A percentile compares a stretch with the other conserved stretches of the same genome.
phyloP scores from a whole-genome alignment of 164 flowering plant species.

The Nelumbo lutea region DNA sequence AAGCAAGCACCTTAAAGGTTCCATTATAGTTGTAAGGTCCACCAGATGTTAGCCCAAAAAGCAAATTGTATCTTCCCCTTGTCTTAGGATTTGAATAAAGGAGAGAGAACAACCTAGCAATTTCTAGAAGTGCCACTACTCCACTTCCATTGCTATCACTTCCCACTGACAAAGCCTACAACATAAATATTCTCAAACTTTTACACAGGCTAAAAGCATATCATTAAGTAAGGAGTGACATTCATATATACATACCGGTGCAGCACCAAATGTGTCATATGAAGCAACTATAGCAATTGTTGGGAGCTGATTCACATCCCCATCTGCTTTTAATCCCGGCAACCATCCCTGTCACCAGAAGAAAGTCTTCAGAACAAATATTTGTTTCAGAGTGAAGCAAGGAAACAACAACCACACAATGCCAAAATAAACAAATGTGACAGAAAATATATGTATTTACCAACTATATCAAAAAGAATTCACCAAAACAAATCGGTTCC shows the following conservation, averaged over 20 bases:
- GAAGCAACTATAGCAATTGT: conserved; percentile 97
- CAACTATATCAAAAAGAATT: not conserved
- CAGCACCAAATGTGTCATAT: conserved; percentile 98
- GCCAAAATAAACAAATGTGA: not conserved
- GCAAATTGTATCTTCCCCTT: conserved; percentile 89
- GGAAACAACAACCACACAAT: not conserved
- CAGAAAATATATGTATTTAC: not conserved
- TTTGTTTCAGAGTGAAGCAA: not conserved
- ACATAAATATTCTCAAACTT: not conserved
- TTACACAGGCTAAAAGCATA: conserved; percentile 1
- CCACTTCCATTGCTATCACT: conserved; percentile 99
- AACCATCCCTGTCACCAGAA: conserved; percentile 78
- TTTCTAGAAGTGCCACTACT: conserved; percentile 84
- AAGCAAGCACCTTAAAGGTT: conserved; percentile 66
- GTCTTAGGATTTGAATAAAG: conserved; percentile 92
- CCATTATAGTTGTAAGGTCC: conserved; percentile 99
- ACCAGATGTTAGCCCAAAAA: conserved; percentile 92
- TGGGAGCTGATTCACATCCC: conserved; percentile 91
- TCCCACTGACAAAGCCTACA: conserved; percentile 89
- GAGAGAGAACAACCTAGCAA: conserved; percentile 84
- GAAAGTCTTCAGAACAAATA: not conserved
- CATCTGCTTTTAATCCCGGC: conserved; percentile 82
- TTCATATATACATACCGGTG: conserved; percentile 55
- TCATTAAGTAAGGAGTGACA: not conserved
- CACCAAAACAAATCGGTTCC: no score